These are phyloP conservation scores for Evansstolkia leycettana DNA, from an alignment of 495 filamentous ascomycete genomes.

Conservation along the genomic window DNA sequence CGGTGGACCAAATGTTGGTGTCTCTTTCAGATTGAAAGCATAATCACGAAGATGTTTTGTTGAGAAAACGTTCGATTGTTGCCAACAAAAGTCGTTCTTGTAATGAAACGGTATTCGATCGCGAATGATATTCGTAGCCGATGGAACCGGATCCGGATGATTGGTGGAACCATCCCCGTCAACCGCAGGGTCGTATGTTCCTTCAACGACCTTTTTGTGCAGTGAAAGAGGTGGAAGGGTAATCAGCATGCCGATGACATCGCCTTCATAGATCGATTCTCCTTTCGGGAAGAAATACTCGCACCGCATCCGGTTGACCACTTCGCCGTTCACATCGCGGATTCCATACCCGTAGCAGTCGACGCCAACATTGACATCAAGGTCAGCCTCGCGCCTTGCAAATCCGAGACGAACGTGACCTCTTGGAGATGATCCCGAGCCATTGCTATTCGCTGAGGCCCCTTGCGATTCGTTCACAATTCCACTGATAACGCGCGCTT, in stretches of 20 bases:
- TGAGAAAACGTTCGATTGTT: constrained; percentile 81
- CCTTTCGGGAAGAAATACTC: constrained; percentile 71
- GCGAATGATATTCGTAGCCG: constrained; percentile 67
- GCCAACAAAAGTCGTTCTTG: constrained; percentile 86
- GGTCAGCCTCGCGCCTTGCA: constrained; percentile 76
- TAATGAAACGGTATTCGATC: constrained; percentile 90
- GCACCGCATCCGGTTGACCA: constrained; percentile 85
- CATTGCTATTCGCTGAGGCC: constrained; percentile 14
- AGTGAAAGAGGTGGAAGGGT: constrained; percentile 71
- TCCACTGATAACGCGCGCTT: constrained; percentile 74
- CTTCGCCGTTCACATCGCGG: constrained; percentile 77
- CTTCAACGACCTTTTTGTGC: constrained; percentile 79
- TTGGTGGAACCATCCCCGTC: constrained; percentile 30
- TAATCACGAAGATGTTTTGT: constrained; percentile 80
- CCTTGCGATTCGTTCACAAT: constrained; percentile 26
- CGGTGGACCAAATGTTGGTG: constrained; percentile 38
- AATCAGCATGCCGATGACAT: constrained; percentile 92
- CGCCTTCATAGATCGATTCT: constrained; percentile 64
- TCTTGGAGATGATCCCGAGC: constrained; percentile 23
- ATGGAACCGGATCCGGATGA: constrained; percentile 10
- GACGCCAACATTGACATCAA: constrained; percentile 88
- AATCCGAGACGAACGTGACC: constrained; percentile 87
- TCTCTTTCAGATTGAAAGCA: constrained; percentile 36
- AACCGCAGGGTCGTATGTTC: constrained; percentile 72
- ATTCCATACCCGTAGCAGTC: constrained; percentile 96